Evolutionary conservation across 140 eudicot species (phyloP).

Genomic region (Ambrosia hybrid): DNA sequence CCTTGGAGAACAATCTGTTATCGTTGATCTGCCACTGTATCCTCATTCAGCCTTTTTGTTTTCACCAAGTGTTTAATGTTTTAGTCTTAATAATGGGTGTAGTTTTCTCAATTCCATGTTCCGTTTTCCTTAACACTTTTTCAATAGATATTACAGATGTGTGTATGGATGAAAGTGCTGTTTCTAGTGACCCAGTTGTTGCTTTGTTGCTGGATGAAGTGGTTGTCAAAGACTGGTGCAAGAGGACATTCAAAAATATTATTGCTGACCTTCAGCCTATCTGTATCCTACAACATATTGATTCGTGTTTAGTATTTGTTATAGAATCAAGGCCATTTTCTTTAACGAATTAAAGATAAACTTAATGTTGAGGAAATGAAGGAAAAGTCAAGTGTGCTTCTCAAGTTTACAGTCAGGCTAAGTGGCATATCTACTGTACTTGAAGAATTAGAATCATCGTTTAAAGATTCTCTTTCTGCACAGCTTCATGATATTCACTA

Average conservation of each 20-base stretch:
- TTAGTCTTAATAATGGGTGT: neutral
- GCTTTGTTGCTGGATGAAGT: too few species aligned
- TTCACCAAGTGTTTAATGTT: constrained; percentile 8
- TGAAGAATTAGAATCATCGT: constrained; percentile 83
- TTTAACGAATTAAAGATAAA: constrained; percentile 67
- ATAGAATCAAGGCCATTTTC: constrained; percentile 18
- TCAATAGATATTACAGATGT: constrained; percentile 90
- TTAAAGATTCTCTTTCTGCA: constrained; percentile 73
- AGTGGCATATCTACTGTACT: constrained; percentile 69
- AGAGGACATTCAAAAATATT: constrained; percentile 60
- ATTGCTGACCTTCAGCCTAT: constrained; percentile 52
- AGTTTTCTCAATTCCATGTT: neutral
- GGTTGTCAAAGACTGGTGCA: too few species aligned
- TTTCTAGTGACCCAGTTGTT: too few species aligned
- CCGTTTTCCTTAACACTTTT: constrained; percentile 51
- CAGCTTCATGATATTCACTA: constrained; percentile 75
- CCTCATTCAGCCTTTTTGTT: constrained; percentile 33
- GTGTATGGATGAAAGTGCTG: constrained; percentile 99
- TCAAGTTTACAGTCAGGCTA: constrained; percentile 63
- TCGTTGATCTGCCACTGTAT: constrained; percentile 95
- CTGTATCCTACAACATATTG: constrained; percentile 67
- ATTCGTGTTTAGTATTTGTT: neutral
- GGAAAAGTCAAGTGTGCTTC: constrained; percentile 50
- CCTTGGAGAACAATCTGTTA: constrained; percentile 84
- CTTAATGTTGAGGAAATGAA: constrained; percentile 51